phyloP scores from a whole-genome alignment of 2,329 filamentous ascomycete genomes.

The Knufia petricola region DNA sequence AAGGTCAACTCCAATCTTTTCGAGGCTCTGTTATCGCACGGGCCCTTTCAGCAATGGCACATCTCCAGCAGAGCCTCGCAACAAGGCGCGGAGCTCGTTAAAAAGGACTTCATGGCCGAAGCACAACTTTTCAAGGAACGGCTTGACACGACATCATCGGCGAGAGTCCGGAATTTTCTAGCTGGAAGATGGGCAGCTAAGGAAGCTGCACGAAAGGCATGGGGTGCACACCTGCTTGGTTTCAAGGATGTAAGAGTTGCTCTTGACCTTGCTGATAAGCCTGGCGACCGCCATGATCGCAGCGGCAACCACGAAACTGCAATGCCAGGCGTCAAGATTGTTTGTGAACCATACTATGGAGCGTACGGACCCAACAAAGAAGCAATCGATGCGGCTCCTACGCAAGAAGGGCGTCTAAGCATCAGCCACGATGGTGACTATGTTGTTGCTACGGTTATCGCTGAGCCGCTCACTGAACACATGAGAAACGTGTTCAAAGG shows the following conservation, averaged over 20 bases:
- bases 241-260: constrained; percentile 52
- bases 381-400: constrained; percentile 20
- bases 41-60: background rate
- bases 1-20: background rate
- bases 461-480: constrained; percentile 22
- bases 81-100: background rate
- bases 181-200: constrained; percentile 59
- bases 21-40: background rate
- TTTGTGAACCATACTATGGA: background rate
- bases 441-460: constrained; percentile 45
- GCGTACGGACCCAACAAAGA: constrained; percentile 45
- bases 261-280: constrained; percentile 19
- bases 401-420: constrained; percentile 58
- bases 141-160: constrained; percentile 4
- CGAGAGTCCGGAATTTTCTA: constrained; percentile 26
- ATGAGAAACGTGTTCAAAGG: no score
- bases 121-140: constrained; percentile 31
- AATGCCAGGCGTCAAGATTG: constrained; percentile 11
- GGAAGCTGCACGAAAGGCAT: constrained; percentile 65
- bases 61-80: background rate
- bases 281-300: constrained; percentile 2
- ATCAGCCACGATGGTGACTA: constrained; percentile 85
- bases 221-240: constrained; percentile 47
- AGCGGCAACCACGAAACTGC: constrained; percentile 11
- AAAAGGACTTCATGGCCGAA: background rate